Conservation (phyloP, 805 yeast genomes). For the Candida loeiensis region DNA sequence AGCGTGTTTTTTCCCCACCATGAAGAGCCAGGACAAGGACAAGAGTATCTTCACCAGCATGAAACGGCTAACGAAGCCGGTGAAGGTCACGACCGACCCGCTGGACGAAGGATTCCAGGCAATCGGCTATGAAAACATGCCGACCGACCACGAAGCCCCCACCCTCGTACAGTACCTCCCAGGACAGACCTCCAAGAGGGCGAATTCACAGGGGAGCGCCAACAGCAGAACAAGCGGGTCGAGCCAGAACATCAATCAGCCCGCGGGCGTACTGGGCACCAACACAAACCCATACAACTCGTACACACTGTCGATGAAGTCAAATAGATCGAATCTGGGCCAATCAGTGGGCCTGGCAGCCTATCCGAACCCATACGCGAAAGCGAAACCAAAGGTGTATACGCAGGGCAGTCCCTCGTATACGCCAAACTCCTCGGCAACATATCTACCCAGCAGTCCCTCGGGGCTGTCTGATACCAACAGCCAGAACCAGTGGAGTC, state of each 20-base stretch:
- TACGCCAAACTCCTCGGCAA: neutral
- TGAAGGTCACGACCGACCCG: neutral
- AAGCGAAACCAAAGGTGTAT: neutral
- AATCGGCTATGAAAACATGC: conserved; percentile 31
- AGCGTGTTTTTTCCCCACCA: conserved; percentile 2
- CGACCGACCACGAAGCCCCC: conserved; percentile 24
- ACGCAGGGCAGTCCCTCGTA: conserved; percentile 1
- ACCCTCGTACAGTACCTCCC: conserved; percentile 1
- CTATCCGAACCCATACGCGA: neutral
- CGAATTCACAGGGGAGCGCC: conserved; percentile 1
- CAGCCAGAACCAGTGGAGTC: conserved; percentile 1
- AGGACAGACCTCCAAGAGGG: neutral
- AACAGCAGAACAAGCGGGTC: conserved; percentile 3
- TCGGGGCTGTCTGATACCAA: no score
- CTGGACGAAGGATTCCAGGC: conserved; percentile 29
- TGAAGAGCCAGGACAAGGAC: conserved; percentile 4
- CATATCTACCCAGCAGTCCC: neutral
- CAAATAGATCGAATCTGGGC: neutral
- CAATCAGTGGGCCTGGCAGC: no score
- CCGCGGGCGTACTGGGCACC: neutral
- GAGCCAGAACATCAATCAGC: conserved; percentile 4
- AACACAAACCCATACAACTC: neutral
- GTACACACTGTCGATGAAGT: neutral
- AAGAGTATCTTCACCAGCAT: conserved; percentile 23
- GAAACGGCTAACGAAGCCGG: conserved; percentile 26